A percentile compares a stretch with the other conserved stretches of the same genome.
These are phyloP conservation scores for Aspergillus neotritici DNA, from an alignment of 2,329 filamentous ascomycete species.

Conservation along the genomic window DNA sequence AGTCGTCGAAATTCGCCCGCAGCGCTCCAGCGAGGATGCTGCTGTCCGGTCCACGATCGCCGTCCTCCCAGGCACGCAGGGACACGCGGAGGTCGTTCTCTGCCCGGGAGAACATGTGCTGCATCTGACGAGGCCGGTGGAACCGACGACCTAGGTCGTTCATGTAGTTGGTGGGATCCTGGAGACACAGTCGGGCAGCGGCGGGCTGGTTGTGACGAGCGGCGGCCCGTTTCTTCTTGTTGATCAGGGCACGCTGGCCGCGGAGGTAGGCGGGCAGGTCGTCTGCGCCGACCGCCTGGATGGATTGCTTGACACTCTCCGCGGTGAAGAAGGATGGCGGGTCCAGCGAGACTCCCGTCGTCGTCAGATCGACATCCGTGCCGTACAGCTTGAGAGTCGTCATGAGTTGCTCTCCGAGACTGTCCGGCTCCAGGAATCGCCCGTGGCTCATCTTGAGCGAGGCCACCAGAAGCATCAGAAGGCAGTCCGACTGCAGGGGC, in stretches of 20 bases:
- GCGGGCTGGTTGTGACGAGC: constrained; percentile 22
- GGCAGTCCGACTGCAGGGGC: constrained; percentile 50
- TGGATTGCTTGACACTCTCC: constrained; percentile 12
- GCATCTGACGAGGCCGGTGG: constrained; percentile 47
- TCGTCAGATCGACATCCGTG: constrained; percentile 39
- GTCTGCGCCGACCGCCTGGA: constrained; percentile 8
- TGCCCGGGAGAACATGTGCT: constrained; percentile 36
- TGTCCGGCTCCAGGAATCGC: constrained; percentile 22
- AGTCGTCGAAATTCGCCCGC: constrained; percentile 27
- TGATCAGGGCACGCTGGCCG: constrained; percentile 38
- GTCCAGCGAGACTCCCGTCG: constrained; percentile 46
- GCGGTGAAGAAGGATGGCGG: constrained; percentile 40
- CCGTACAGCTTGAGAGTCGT: constrained; percentile 48
- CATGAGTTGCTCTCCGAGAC: constrained; percentile 42
- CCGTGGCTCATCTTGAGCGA: constrained; percentile 44
- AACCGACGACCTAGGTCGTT: constrained; percentile 53
- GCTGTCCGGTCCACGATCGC: background rate
- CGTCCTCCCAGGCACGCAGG: constrained; percentile 22
- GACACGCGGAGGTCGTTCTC: constrained; percentile 20
- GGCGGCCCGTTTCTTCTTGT: constrained; percentile 28
- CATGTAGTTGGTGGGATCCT: constrained; percentile 54
- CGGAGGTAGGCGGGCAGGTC: constrained; percentile 24
- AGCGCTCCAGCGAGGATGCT: constrained; percentile 24
- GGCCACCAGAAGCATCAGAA: constrained; percentile 54
- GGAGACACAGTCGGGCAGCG: constrained; percentile 46